Evolutionary conservation across 2,329 filamentous ascomycete genomes (phyloP).

Genomic region (Talaromyces sp.): DNA sequence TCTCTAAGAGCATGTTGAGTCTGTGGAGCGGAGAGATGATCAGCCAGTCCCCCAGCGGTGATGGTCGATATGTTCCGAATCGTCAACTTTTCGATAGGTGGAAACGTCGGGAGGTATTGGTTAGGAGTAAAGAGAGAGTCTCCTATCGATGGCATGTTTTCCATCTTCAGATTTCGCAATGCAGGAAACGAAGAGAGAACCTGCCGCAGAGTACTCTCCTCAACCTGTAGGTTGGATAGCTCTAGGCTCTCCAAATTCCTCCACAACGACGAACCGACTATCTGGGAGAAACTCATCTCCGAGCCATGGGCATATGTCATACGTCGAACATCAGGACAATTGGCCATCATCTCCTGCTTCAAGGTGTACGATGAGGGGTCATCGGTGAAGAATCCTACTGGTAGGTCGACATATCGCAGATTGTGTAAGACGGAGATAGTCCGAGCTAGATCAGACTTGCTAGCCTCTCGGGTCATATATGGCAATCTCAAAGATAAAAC

Average conservation of each 20-base stretch:
- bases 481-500: slow-evolving; percentile 83
- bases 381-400: slow-evolving; percentile 80
- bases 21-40: slow-evolving; percentile 62
- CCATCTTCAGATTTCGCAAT: slow-evolving; percentile 71
- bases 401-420: slow-evolving; percentile 83
- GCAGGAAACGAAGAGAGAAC: slow-evolving; percentile 65
- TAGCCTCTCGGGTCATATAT: slow-evolving; percentile 90
- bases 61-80: slow-evolving; percentile 69
- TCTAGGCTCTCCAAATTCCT: slow-evolving; percentile 42
- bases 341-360: slow-evolving; percentile 76
- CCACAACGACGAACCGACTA: slow-evolving; percentile 56
- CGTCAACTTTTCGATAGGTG: slow-evolving; percentile 68
- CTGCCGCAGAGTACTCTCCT: slow-evolving; percentile 55
- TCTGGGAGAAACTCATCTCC: slow-evolving; percentile 69
- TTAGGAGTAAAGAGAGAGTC: slow-evolving; percentile 71
- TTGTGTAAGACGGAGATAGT: slow-evolving; percentile 82
- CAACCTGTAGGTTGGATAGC: slow-evolving; percentile 36
- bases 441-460: slow-evolving; percentile 77
- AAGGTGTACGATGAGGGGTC: slow-evolving; percentile 71
- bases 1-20: slow-evolving; percentile 61
- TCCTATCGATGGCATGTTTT: slow-evolving; percentile 65
- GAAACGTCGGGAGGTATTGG: slow-evolving; percentile 67
- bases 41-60: slow-evolving; percentile 66
- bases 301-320: slow-evolving; percentile 80
- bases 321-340: slow-evolving; percentile 79